Conservation (phyloP, 805 yeast species). For the Jamesozyma piceae region DNA sequence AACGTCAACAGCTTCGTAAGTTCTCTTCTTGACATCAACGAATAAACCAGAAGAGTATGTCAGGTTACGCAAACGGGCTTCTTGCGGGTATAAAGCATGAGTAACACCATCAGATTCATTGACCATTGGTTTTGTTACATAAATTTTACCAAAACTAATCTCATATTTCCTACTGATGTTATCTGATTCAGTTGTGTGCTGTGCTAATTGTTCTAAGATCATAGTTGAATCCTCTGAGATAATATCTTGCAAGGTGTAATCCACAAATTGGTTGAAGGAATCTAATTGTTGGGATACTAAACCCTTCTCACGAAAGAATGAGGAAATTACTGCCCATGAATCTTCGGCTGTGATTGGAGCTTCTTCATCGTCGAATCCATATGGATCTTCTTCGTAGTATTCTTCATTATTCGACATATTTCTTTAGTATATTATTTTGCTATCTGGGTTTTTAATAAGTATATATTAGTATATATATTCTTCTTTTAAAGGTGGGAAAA, state of each 20-base stretch:
- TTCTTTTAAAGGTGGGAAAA: not conserved
- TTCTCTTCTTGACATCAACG: slow-evolving; percentile 89
- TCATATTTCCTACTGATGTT: slow-evolving; percentile 87
- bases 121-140: slow-evolving; percentile 92
- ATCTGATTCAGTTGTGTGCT: slow-evolving; percentile 86
- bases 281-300: slow-evolving; percentile 96
- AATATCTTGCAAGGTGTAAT: slow-evolving; percentile 90
- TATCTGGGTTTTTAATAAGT: too few species aligned
- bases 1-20: slow-evolving; percentile 74
- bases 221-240: slow-evolving; percentile 92
- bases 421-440: too few species aligned
- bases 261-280: slow-evolving; percentile 95
- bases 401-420: slow-evolving; percentile 15
- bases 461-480: too few species aligned
- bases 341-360: slow-evolving; percentile 89
- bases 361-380: slow-evolving; percentile 59
- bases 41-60: slow-evolving; percentile 94
- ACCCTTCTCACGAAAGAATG: slow-evolving; percentile 94
- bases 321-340: slow-evolving; percentile 96
- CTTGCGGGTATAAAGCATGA: slow-evolving; percentile 97
- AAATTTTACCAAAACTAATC: slow-evolving; percentile 95
- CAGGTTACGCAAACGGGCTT: slow-evolving; percentile 89
- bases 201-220: slow-evolving; percentile 96
- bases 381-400: slow-evolving; percentile 47
- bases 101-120: slow-evolving; percentile 99